Percentiles rank a stretch among this genome's conserved stretches.
phyloP scores from a whole-genome alignment of 768 basidiomycete species.

The Termitomyces titanicus region DNA sequence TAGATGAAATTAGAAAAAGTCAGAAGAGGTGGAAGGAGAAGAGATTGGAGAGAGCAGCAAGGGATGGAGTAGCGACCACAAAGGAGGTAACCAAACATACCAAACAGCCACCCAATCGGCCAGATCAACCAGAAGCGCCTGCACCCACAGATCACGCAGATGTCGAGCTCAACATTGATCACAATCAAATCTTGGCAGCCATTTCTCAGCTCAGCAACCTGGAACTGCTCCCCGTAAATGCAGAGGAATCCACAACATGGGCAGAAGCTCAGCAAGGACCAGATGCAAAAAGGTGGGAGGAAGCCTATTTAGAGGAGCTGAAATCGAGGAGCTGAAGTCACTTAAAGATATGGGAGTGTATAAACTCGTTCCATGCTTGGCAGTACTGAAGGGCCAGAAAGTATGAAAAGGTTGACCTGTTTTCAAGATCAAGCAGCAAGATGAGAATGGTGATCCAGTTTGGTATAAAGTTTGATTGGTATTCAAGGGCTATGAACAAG shows the following conservation, averaged over 20 bases:
- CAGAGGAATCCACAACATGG: neutral
- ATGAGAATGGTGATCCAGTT: neutral
- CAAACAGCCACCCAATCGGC: neutral
- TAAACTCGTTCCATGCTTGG: neutral
- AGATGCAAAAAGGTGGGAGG: neutral
- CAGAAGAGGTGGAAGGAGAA: neutral
- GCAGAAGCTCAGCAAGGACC: too few species aligned
- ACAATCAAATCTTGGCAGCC: neutral
- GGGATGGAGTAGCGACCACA: too few species aligned
- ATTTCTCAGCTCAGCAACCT: neutral
- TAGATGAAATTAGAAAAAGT: neutral
- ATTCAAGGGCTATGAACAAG: neutral
- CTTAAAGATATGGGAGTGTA: too few species aligned
- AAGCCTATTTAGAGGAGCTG: neutral
- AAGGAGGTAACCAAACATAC: neutral
- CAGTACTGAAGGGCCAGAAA: neutral
- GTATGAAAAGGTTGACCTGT: neutral
- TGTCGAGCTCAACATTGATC: neutral
- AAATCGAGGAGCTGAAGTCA: neutral
- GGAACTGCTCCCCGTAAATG: neutral
- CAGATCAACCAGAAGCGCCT: neutral
- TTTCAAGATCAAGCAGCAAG: neutral
- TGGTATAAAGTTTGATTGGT: neutral
- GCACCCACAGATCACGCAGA: neutral
- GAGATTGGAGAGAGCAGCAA: neutral